Percentiles rank a stretch among this genome's conserved stretches.
Conservation (phyloP, 371 early-diverging fungal species). For the Capniomyces stellatus region DNA sequence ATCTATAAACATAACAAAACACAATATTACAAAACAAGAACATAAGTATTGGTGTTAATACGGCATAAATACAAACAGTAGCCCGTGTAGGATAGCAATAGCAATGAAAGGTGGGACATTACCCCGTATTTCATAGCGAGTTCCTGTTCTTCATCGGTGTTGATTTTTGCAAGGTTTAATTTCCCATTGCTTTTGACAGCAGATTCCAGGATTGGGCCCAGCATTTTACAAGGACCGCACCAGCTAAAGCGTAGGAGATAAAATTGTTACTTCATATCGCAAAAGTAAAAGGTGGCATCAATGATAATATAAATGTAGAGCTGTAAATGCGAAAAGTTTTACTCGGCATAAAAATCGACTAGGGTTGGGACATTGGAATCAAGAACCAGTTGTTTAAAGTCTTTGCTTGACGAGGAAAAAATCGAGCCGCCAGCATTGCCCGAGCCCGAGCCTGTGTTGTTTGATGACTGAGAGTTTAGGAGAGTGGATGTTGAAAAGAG, state of each 20-base stretch:
- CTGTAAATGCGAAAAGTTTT: slow-evolving; percentile 6
- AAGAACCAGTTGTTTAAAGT: slow-evolving; percentile 30
- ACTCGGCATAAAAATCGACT: slow-evolving; percentile 69
- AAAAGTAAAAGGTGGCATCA: neutral
- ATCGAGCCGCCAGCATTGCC: slow-evolving; percentile 30
- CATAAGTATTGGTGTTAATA: neutral
- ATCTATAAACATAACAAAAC: slow-evolving; percentile 25
- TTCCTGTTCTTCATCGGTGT: slow-evolving; percentile 40
- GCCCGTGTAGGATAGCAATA: neutral
- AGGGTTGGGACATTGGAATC: slow-evolving; percentile 41
- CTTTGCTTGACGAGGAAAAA: slow-evolving; percentile 26
- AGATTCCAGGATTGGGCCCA: slow-evolving; percentile 42
- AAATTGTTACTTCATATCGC: too few species aligned
- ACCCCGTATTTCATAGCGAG: slow-evolving; percentile 40
- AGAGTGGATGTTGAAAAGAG: too few species aligned
- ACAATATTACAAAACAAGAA: too few species aligned
- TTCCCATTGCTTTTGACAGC: slow-evolving; percentile 38
- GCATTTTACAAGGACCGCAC: slow-evolving; percentile 65
- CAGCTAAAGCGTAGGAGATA: slow-evolving; percentile 27
- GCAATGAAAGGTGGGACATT: slow-evolving; percentile 3
- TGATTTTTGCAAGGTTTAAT: slow-evolving; percentile 48
- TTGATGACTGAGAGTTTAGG: too few species aligned
- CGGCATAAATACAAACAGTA: neutral
- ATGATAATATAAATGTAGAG: neutral
- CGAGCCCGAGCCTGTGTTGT: too few species aligned